A percentile compares a stretch with the other conserved stretches of the same genome.
Evolutionary conservation across 2,329 filamentous ascomycete genomes (phyloP).

Genomic region (Colletotrichum spinosum): DNA sequence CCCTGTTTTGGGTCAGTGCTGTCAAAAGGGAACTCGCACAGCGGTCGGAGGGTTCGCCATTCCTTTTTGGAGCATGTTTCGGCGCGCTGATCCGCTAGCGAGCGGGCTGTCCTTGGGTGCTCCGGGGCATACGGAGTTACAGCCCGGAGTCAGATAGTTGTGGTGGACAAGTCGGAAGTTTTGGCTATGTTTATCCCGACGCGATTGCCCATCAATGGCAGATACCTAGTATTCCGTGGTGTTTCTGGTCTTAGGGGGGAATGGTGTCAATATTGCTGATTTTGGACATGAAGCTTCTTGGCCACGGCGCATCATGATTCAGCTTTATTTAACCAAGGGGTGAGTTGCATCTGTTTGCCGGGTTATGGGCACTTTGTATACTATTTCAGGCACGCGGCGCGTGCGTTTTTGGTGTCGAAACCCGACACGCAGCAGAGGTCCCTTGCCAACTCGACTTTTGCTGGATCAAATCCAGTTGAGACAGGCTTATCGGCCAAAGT

Average conservation of each 20-base stretch:
- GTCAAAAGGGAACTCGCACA: too few relatives aligned
- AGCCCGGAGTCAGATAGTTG: slow-evolving; percentile 14
- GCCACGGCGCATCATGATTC: slow-evolving; percentile 24
- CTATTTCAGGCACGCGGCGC: background rate
- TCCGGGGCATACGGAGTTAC: slow-evolving; percentile 28
- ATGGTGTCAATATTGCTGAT: too few relatives aligned
- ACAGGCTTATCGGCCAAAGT: background rate
- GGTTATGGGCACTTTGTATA: background rate
- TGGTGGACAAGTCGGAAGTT: slow-evolving; percentile 15
- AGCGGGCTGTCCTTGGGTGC: slow-evolving; percentile 1
- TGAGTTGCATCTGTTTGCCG: slow-evolving; percentile 4
- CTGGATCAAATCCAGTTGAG: too few relatives aligned
- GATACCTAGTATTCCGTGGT: slow-evolving; percentile 1
- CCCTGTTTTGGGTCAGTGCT: too few relatives aligned
- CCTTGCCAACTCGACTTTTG: too few relatives aligned
- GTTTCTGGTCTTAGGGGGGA: slow-evolving; percentile 9
- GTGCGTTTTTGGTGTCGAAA: background rate
- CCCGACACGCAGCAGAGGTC: too few relatives aligned
- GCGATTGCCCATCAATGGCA: background rate
- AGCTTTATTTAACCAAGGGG: slow-evolving; percentile 7
- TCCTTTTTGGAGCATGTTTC: slow-evolving; percentile 25
- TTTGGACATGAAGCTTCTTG: slow-evolving; percentile 15
- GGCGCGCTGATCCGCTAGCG: slow-evolving; percentile 35
- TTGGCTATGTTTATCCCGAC: slow-evolving; percentile 20
- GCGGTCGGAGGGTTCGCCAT: slow-evolving; percentile 11